A percentile compares a stretch with the other conserved stretches of the same genome.
phyloP scores from a whole-genome alignment of 2,329 filamentous ascomycete genomes.

The Alternaria incomplexa region DNA sequence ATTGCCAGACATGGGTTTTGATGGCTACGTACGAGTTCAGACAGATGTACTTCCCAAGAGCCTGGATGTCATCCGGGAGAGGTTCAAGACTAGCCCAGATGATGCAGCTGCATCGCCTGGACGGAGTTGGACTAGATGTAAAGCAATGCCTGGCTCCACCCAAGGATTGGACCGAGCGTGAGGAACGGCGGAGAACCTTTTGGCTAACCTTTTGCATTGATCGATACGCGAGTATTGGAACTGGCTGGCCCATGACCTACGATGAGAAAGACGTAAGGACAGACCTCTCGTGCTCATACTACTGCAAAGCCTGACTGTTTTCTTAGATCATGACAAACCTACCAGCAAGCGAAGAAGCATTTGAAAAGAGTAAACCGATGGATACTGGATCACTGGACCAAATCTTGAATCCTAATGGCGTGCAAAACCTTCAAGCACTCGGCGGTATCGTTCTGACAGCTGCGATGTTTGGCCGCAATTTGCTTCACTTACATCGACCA shows the following conservation, averaged over 20 bases:
- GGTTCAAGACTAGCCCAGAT: constrained; percentile 84
- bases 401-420: constrained; percentile 73
- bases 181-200: constrained; percentile 89
- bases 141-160: constrained; percentile 89
- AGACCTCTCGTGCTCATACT: background rate
- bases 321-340: constrained; percentile 77
- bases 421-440: constrained; percentile 75
- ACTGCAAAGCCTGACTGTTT: constrained; percentile 10
- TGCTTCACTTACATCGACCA: constrained; percentile 88
- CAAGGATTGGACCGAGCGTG: constrained; percentile 90
- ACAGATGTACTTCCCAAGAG: constrained; percentile 94
- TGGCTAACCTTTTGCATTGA: constrained; percentile 94
- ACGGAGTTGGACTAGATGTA: constrained; percentile 82
- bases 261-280: constrained; percentile 80
- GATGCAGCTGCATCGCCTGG: constrained; percentile 89
- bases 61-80: constrained; percentile 90
- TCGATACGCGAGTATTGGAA: constrained; percentile 92
- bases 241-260: constrained; percentile 94
- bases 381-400: constrained; percentile 73
- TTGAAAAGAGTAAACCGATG: constrained; percentile 77
- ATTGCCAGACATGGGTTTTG: constrained; percentile 84
- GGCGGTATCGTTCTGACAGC: constrained; percentile 83
- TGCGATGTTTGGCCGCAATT: constrained; percentile 88
- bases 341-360: constrained; percentile 83
- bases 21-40: constrained; percentile 91